These are phyloP conservation scores for Colletotrichum salicis DNA, from an alignment of 2,329 filamentous ascomycete species.

Conservation along the genomic window DNA sequence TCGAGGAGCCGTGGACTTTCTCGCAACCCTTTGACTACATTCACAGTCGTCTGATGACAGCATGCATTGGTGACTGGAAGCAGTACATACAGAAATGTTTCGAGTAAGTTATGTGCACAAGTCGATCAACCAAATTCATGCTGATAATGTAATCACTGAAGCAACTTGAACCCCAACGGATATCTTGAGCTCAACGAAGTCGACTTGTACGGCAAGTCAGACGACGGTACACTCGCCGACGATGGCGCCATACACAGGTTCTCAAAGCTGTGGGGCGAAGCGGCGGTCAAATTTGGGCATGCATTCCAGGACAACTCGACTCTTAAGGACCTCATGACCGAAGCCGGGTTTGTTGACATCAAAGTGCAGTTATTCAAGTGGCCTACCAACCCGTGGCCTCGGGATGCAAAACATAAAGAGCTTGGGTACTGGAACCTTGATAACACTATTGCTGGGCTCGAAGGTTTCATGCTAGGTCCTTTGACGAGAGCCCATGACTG, in stretches of 20 bases:
- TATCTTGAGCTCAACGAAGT: slow-evolving; percentile 57
- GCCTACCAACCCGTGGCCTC: slow-evolving; percentile 63
- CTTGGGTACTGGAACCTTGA: slow-evolving; percentile 48
- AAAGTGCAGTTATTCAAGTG: slow-evolving; percentile 58
- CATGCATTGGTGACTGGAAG: slow-evolving; percentile 45
- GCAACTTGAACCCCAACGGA: slow-evolving; percentile 52
- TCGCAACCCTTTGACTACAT: slow-evolving; percentile 52
- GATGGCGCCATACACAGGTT: slow-evolving; percentile 40
- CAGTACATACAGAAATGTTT: slow-evolving; percentile 48
- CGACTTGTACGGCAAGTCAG: slow-evolving; percentile 48
- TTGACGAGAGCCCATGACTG: background rate
- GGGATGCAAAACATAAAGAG: slow-evolving; percentile 61
- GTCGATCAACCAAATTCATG: too few relatives aligned
- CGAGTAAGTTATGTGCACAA: slow-evolving; percentile 29
- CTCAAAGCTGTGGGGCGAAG: slow-evolving; percentile 40
- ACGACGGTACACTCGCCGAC: slow-evolving; percentile 50
- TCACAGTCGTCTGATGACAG: slow-evolving; percentile 50
- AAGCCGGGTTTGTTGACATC: slow-evolving; percentile 65
- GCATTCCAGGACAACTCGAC: slow-evolving; percentile 39
- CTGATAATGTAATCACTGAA: background rate
- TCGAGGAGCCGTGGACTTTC: slow-evolving; percentile 52
- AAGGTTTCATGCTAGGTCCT: background rate
- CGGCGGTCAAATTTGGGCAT: slow-evolving; percentile 43
- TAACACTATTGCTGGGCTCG: background rate
- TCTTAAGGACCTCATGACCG: slow-evolving; percentile 53